These are phyloP conservation scores for Nicotiana rustica DNA, from an alignment of 305 asterid species.

Conservation along the genomic window DNA sequence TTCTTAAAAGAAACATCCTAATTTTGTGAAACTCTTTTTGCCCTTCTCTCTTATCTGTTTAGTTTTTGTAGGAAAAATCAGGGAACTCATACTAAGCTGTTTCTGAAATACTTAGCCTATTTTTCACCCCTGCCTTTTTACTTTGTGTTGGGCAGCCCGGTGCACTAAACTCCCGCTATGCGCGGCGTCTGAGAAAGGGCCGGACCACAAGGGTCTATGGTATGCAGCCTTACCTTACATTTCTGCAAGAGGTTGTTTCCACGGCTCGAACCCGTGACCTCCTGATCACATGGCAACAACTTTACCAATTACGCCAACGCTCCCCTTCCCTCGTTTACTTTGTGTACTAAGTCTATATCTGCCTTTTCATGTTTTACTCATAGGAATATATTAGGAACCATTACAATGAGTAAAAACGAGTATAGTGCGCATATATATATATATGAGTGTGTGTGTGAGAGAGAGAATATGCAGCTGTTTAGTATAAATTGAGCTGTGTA, in stretches of 20 bases:
- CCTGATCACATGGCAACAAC: no score
- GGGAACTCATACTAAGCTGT: neutral
- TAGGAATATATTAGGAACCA: conserved; percentile 22
- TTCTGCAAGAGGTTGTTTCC: no score
- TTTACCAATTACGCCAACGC: no score
- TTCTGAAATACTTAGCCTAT: neutral
- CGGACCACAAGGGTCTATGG: no score
- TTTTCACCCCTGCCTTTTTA: neutral
- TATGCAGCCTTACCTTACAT: no score
- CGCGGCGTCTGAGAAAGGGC: no score
- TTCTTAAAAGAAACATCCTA: neutral
- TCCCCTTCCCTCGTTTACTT: neutral
- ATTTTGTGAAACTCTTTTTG: neutral
- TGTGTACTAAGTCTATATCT: neutral
- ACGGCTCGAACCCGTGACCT: no score
- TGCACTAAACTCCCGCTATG: no score
- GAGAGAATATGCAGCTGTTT: neutral
- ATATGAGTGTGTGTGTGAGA: neutral
- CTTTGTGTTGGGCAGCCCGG: no score
- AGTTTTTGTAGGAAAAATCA: neutral
- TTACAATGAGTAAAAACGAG: neutral
- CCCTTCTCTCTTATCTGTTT: conserved; percentile 5
- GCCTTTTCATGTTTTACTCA: neutral
- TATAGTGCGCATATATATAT: neutral
- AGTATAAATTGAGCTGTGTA: conserved; percentile 18